Evolutionary conservation across 352 stramenopile genomes (phyloP).

Genomic region (Pythium folliculosum): DNA sequence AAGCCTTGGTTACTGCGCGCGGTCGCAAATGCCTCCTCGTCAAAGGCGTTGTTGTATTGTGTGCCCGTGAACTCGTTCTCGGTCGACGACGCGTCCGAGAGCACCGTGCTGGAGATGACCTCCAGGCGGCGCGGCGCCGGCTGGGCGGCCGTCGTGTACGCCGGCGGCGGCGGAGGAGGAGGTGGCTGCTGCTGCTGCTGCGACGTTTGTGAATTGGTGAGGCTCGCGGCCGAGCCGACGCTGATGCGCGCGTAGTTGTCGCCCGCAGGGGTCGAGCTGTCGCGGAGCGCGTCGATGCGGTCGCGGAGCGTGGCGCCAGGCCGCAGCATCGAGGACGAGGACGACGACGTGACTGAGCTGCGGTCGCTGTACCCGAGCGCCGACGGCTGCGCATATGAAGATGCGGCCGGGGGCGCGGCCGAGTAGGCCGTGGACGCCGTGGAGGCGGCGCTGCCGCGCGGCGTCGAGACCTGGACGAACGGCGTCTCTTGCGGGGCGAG

Average conservation of each 20-base stretch:
- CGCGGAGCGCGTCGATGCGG: conserved; percentile 62
- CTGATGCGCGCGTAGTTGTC: conserved; percentile 61
- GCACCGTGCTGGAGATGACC: conserved; percentile 16
- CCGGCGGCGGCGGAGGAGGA: neutral
- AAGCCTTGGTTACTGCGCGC: conserved; percentile 30
- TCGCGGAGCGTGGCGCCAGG: conserved; percentile 47
- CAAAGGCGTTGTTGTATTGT: conserved; percentile 28
- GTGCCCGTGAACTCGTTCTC: conserved; percentile 17
- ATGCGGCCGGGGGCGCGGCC: neutral
- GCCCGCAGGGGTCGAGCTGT: conserved; percentile 35
- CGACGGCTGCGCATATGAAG: conserved; percentile 14
- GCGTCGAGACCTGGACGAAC: conserved; percentile 48
- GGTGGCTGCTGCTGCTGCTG: conserved; percentile 1
- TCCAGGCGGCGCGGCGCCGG: conserved; percentile 3
- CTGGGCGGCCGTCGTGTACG: neutral
- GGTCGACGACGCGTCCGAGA: conserved; percentile 23
- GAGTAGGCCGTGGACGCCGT: conserved; percentile 30
- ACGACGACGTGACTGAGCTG: conserved; percentile 19
- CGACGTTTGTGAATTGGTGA: neutral
- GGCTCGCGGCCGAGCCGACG: conserved; percentile 25
- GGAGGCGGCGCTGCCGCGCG: conserved; percentile 28
- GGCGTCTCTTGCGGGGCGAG: conserved; percentile 22
- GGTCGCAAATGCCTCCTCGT: conserved; percentile 41
- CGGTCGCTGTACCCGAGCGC: conserved; percentile 11
- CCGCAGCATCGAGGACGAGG: conserved; percentile 25